Evolutionary conservation across 768 basidiomycete species (phyloP).

Genomic region (Kondoa malvinella): DNA sequence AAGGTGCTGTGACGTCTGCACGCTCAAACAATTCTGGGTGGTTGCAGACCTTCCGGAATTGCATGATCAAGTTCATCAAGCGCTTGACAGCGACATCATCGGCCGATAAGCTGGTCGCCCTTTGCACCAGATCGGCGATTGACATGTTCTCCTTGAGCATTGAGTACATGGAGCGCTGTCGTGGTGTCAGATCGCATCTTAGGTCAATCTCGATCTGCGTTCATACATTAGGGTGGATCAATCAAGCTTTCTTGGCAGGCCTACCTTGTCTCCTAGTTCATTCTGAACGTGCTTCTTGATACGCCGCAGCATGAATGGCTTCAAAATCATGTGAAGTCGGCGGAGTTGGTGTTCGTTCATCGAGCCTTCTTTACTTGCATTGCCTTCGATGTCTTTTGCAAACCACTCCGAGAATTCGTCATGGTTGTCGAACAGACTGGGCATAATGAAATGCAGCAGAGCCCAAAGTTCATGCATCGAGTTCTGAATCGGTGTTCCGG

Average conservation of each 20-base stretch:
- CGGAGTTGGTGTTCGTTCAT: constrained; percentile 89
- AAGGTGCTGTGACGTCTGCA: constrained; percentile 84
- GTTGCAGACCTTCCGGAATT: constrained; percentile 97
- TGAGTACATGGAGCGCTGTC: constrained; percentile 77
- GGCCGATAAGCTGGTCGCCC: constrained; percentile 66
- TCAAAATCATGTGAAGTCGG: constrained; percentile 92
- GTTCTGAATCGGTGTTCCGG: constrained; percentile 97
- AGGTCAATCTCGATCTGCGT: constrained; percentile 85
- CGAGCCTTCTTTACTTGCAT: constrained; percentile 62
- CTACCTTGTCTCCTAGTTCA: constrained; percentile 91
- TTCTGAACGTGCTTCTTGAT: constrained; percentile 99
- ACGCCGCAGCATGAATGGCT: constrained; percentile 95
- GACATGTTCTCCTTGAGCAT: constrained; percentile 83
- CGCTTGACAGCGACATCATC: constrained; percentile 82
- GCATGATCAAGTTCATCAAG: constrained; percentile 99
- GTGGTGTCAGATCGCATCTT: constrained; percentile 79
- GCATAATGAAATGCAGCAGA: constrained; percentile 98
- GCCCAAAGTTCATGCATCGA: constrained; percentile 99
- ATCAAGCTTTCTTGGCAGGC: constrained; percentile 15
- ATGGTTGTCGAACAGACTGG: constrained; percentile 93
- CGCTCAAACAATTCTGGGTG: constrained; percentile 96
- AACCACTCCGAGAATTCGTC: constrained; percentile 99
- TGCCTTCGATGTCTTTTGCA: constrained; percentile 95
- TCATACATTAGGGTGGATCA: not conserved
- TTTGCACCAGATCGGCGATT: constrained; percentile 78